phyloP scores from a whole-genome alignment of 768 basidiomycete genomes.

The Trametes punicea region DNA sequence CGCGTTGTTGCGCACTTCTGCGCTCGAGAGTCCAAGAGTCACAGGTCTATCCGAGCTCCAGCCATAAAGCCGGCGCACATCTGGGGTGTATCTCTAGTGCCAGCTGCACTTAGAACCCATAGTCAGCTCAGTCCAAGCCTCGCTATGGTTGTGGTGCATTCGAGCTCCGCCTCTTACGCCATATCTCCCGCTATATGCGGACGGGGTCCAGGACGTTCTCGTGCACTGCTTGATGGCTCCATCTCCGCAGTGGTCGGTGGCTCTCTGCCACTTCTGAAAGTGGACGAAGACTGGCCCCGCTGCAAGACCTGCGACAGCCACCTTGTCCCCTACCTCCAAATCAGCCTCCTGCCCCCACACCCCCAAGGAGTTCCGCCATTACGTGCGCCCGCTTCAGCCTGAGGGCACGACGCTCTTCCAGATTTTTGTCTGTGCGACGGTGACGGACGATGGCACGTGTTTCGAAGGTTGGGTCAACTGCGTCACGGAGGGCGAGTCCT shows the following conservation, averaged over 20 bases:
- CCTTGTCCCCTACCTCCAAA: neutral
- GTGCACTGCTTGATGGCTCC: neutral
- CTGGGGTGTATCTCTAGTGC: too few relatives aligned
- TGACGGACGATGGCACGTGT: neutral
- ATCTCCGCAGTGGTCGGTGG: too few relatives aligned
- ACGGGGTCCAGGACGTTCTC: neutral
- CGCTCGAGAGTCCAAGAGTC: too few relatives aligned
- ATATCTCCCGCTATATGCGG: slow-evolving; percentile 5
- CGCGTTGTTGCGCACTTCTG: too few relatives aligned
- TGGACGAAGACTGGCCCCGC: neutral
- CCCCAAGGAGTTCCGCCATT: neutral
- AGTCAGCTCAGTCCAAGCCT: too few relatives aligned
- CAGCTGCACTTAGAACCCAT: too few relatives aligned
- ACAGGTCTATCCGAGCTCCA: too few relatives aligned
- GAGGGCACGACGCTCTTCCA: neutral
- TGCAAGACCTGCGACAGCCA: neutral
- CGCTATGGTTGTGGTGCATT: too few relatives aligned
- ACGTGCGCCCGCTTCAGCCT: neutral
- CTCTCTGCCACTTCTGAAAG: neutral
- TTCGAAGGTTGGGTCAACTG: neutral
- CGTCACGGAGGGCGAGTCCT: too few relatives aligned
- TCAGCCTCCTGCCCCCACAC: neutral
- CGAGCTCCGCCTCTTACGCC: slow-evolving; percentile 1
- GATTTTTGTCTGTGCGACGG: neutral
- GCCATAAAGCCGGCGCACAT: too few relatives aligned